Conservation (phyloP, 805 yeast species). For the Starmerella floris region DNA sequence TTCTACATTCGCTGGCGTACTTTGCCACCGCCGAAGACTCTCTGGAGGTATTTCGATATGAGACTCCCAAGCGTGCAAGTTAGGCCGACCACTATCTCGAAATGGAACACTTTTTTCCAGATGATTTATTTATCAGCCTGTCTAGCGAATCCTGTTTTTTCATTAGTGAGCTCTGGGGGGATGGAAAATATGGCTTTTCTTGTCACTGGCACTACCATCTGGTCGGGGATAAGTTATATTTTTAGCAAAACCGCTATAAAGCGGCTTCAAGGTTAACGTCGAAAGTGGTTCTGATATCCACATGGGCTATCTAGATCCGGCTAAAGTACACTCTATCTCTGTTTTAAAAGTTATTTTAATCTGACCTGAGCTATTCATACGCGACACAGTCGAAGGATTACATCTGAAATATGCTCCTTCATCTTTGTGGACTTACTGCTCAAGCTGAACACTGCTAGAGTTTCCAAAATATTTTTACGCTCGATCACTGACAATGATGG, state of each 20-base stretch:
- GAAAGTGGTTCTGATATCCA: too few species aligned
- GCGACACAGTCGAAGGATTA: not conserved
- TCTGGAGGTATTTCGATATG: conserved; percentile 63
- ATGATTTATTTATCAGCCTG: conserved; percentile 71
- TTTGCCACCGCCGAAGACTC: conserved; percentile 62
- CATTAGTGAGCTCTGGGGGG: conserved; percentile 23
- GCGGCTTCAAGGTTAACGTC: conserved; percentile 21
- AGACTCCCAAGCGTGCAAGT: conserved; percentile 73
- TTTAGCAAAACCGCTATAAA: conserved; percentile 18
- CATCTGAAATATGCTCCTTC: not conserved
- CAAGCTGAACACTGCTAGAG: not conserved
- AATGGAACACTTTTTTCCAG: conserved; percentile 80
- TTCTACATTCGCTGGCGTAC: conserved; percentile 58
- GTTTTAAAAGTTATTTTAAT: too few species aligned
- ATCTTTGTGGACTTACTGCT: too few species aligned
- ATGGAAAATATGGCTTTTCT: conserved; percentile 26
- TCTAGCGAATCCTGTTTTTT: conserved; percentile 42
- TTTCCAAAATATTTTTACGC: not conserved
- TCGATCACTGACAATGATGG: not conserved
- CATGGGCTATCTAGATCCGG: too few species aligned
- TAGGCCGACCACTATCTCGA: conserved; percentile 73
- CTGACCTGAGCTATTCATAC: too few species aligned
- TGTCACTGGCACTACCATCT: conserved; percentile 51
- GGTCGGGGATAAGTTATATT: conserved; percentile 48
- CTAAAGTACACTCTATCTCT: too few species aligned